Evolutionary conservation across 208 protist species (phyloP).

Genomic region (Porcisia deanei): DNA sequence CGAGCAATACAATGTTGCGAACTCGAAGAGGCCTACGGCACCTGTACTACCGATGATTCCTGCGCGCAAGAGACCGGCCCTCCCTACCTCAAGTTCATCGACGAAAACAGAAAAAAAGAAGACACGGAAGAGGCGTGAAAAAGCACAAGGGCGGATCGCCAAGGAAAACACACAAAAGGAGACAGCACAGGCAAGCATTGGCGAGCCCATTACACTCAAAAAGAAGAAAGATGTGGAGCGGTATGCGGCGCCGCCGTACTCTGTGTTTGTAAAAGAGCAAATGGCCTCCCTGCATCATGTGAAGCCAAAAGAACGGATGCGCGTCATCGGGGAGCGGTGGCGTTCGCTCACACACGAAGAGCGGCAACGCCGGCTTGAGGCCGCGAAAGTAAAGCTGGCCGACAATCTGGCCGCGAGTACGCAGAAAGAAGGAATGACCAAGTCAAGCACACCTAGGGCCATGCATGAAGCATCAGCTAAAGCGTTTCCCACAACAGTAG

Average conservation of each 20-base stretch:
- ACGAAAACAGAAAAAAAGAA: conserved; percentile 4
- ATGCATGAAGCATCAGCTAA: background rate
- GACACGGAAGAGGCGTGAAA: background rate
- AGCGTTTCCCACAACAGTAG: background rate
- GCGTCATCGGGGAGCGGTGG: conserved; percentile 57
- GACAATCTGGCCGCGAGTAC: background rate
- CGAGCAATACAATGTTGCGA: conserved; percentile 20
- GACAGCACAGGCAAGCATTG: background rate
- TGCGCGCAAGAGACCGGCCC: conserved; percentile 19
- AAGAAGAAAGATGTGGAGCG: background rate
- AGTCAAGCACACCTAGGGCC: background rate
- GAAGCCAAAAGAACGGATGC: conserved; percentile 55
- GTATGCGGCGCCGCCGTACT: conserved; percentile 38
- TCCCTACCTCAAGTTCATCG: background rate
- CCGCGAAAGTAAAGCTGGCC: conserved; percentile 5
- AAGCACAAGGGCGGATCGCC: background rate
- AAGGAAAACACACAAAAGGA: background rate
- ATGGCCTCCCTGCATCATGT: conserved; percentile 57
- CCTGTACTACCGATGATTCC: conserved; percentile 10
- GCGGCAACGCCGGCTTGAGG: conserved; percentile 18
- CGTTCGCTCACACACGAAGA: conserved; percentile 38
- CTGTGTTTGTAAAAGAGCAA: conserved; percentile 70
- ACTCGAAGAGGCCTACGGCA: conserved; percentile 7
- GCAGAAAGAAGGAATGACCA: background rate
- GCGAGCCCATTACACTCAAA: background rate